phyloP scores from a whole-genome alignment of 805 yeast species.

The Yamadazyma sp. region DNA sequence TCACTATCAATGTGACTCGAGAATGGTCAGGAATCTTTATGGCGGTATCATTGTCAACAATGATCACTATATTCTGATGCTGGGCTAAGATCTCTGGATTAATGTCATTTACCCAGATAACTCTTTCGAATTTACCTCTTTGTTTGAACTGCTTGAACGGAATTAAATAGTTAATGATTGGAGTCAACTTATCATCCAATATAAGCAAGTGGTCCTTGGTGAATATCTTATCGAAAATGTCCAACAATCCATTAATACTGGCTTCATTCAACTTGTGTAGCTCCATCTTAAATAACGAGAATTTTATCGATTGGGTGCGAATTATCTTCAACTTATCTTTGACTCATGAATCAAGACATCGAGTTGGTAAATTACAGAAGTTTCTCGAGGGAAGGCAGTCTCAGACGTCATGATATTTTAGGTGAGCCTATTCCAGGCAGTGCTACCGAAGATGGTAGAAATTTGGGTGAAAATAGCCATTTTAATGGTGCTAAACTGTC shows the following conservation, averaged over 20 bases:
- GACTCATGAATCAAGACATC: neutral
- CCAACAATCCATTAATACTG: slow-evolving; percentile 8
- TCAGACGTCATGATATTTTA: no score
- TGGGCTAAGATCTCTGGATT: slow-evolving; percentile 9
- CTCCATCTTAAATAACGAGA: no score
- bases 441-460: neutral
- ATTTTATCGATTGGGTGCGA: no score
- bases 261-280: slow-evolving; percentile 6
- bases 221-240: slow-evolving; percentile 17
- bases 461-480: no score
- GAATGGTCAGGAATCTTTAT: slow-evolving; percentile 13
- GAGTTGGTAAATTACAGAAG: slow-evolving; percentile 1
- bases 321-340: no score
- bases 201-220: slow-evolving; percentile 30
- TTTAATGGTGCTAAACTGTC: no score
- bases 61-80: slow-evolving; percentile 13
- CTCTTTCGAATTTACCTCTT: slow-evolving; percentile 46
- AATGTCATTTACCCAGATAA: slow-evolving; percentile 43
- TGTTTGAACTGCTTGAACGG: slow-evolving; percentile 53
- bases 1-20: slow-evolving; percentile 28
- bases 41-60: slow-evolving; percentile 9
- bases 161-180: slow-evolving; percentile 50
- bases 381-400: no score
- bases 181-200: slow-evolving; percentile 47
- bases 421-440: no score